Evolutionary conservation across 139 green algal genomes (phyloP).

Genomic region (Astrephomene gubernaculifera): DNA sequence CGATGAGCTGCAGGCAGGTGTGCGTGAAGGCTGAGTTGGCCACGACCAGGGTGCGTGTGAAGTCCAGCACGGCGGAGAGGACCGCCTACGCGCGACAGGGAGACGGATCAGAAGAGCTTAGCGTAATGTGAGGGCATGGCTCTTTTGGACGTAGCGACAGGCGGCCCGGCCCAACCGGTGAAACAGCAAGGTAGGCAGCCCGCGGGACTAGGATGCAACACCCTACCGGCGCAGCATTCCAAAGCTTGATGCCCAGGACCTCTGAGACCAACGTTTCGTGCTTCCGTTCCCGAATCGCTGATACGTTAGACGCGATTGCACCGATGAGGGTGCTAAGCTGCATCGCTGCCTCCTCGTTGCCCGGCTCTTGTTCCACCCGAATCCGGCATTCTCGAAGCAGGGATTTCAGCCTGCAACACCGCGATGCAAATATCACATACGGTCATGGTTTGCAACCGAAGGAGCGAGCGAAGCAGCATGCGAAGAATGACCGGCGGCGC

Average conservation of each 20-base stretch:
- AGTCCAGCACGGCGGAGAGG: conserved; percentile 64
- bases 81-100: conserved; percentile 67
- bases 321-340: conserved; percentile 57
- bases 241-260: conserved; percentile 70
- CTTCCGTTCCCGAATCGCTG: conserved; percentile 53
- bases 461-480: background rate
- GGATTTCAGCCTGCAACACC: background rate
- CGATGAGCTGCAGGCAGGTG: conserved; percentile 77
- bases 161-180: no score
- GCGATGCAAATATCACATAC: background rate
- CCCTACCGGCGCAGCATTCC: conserved; percentile 61
- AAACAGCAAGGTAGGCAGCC: no score
- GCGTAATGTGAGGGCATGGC: no score
- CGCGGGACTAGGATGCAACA: no score
- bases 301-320: conserved; percentile 53
- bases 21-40: conserved; percentile 73
- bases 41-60: conserved; percentile 74
- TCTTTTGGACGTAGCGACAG: no score
- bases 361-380: conserved; percentile 40
- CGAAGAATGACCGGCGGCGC: background rate
- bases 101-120: no score
- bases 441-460: background rate
- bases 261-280: conserved; percentile 66
- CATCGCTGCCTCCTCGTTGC: conserved; percentile 30
- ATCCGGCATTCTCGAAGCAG: conserved; percentile 25